Evolutionary conservation across 2,329 filamentous ascomycete species (phyloP).

Genomic region (Capronia epimyces): DNA sequence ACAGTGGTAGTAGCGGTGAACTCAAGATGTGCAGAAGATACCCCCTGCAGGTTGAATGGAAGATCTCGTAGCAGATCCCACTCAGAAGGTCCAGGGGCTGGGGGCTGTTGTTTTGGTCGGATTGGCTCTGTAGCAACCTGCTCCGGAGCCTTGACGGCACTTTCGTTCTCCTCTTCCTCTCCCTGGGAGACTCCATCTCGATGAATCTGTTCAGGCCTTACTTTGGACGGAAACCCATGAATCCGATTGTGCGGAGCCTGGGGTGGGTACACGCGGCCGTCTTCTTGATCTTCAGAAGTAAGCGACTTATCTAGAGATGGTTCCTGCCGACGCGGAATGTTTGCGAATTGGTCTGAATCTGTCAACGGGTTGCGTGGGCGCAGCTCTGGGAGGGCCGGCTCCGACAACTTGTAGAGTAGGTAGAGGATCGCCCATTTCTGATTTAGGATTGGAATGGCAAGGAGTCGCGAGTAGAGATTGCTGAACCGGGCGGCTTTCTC

Average conservation of each 20-base stretch:
- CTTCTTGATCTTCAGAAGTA: slow-evolving; percentile 12
- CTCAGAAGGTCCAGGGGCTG: slow-evolving; percentile 50
- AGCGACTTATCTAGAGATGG: slow-evolving; percentile 10
- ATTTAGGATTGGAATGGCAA: slow-evolving; percentile 84
- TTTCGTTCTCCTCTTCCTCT: slow-evolving; percentile 1
- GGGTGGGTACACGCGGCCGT: slow-evolving; percentile 3
- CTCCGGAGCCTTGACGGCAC: not conserved
- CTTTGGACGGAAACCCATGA: slow-evolving; percentile 4
- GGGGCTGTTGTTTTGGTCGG: slow-evolving; percentile 9
- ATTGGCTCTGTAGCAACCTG: not conserved
- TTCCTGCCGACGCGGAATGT: slow-evolving; percentile 19
- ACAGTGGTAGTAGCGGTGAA: slow-evolving; percentile 66
- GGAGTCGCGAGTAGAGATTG: slow-evolving; percentile 80
- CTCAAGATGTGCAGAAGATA: slow-evolving; percentile 77
- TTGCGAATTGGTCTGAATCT: slow-evolving; percentile 37
- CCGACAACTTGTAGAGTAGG: slow-evolving; percentile 76
- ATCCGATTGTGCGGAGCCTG: not conserved
- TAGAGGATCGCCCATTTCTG: slow-evolving; percentile 98
- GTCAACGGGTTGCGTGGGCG: slow-evolving; percentile 39
- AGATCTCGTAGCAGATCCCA: slow-evolving; percentile 68
- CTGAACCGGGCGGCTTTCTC: slow-evolving; percentile 77
- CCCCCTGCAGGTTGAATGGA: slow-evolving; percentile 85
- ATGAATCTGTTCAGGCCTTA: slow-evolving; percentile 2
- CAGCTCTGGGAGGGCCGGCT: slow-evolving; percentile 51
- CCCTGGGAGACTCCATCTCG: slow-evolving; percentile 3